Evolutionary conservation across 345 rosid genomes (phyloP), one percentile per base, ranked within the genome.

Genomic region (Populus alba): DNA sequence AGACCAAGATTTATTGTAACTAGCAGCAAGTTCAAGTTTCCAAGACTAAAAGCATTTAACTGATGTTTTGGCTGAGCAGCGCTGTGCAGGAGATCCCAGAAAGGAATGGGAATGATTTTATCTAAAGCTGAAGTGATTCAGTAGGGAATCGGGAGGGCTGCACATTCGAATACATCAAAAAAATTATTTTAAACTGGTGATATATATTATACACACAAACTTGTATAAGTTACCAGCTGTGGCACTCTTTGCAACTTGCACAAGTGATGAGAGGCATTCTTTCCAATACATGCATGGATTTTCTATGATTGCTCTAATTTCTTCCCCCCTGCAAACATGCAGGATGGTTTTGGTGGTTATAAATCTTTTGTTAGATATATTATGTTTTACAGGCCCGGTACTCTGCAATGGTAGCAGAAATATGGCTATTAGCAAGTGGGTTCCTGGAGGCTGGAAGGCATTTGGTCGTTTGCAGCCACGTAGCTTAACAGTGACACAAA

Each of bases 381-480:
- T 18, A 66, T 77, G 17, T 80, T 57, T 72, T 87, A 75, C 87
- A 96, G 99, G 99, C 95, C 43, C 97, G 94, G 67, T 88, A 0
- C 27, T 25, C 97, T 66, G 88, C 87, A 25, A 23, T 91, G 75
- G 95, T 87, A 73, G 98, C 99, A 3, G 97, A 96, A 73, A 90
- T 96, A 89, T 92, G 95, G 97, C 80, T 91, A 33, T 96, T 96
- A 97, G 99, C 88, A 92, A 85, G 97, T 91, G 67, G 95, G 98
- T 79, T 87, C 95, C n/a, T 96, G 99, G 97, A 96, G 92, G 86
- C n/a, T 96, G 98, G 97, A 96, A 94, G 86, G 87, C 92, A 67
- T 89, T 92, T 66, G 93, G 93, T 70, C 90, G 90, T 62, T 81
- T 96, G 90, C 92, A 91, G 81, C 90, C 99, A 80, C 99, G 90